Base-by-base conservation (phyloP, 2,329 filamentous ascomycete genomes). In the Trichoderma sp. region DNA sequence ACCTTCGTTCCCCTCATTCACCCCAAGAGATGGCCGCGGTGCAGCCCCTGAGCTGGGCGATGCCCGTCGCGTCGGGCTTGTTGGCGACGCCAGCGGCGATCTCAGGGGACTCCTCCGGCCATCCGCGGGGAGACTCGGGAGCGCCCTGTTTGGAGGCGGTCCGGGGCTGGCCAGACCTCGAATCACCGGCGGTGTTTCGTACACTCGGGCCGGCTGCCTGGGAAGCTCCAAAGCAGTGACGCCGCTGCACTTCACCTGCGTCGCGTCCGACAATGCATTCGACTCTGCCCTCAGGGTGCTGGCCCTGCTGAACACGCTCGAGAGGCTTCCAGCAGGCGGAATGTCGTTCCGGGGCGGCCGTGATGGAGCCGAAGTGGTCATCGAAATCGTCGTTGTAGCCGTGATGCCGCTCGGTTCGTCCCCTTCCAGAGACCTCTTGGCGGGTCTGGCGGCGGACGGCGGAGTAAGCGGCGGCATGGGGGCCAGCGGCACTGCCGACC, bases 81-180 rank as follows among this genome's bases (percentile, higher is more conserved):
- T 28, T 3, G 66, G 45, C 7, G 56, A 34, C 15, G 44, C 19
- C 3, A 51, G n/a, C 2, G 60, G 34, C 4, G 66, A 63, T 19
- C 45, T 68, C 54, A 63, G 68, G 15, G 68, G 71, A 5, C 67
- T 71, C 1, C 59, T 52, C 1, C 66, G 65, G 1, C 67, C 65
- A 17, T 62, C 54, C 9, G 48, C 56, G 44, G 76, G 75, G 6
- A 57, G 52, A 1, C 70, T 69, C 0, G 80, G 80, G 3, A 83
- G 75, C 3, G 79, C 79, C n/a, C 77, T 74, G 5, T 68, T 79
- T 0, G 82, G 82, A 0, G 81, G 81, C 0, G 82, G 81, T 0
- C 81, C 79, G 21, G 78, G 72, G 30, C 74, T 72, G n/a, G 70
- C 68, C 26, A 75, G 67, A 41, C 65, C 45, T 47, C 67, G 63